These are phyloP conservation scores for Keithomyces neogunnii DNA, from an alignment of 2,329 filamentous ascomycete genomes.

Conservation along the genomic window DNA sequence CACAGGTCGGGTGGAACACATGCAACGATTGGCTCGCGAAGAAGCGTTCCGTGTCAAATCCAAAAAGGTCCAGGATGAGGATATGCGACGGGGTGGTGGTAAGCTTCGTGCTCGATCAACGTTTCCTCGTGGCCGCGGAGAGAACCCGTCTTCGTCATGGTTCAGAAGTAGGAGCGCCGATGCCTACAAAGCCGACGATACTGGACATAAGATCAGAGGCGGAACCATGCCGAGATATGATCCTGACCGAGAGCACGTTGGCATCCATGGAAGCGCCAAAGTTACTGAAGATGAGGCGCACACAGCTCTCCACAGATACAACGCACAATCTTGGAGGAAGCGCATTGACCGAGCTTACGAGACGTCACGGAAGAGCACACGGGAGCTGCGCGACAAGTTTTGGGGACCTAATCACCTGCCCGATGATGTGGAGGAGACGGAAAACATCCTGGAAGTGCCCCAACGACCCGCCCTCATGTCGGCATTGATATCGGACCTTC, in stretches of 20 bases:
- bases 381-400: constrained; percentile 70
- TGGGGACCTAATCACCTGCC: constrained; percentile 76
- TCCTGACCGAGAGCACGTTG: constrained; percentile 57
- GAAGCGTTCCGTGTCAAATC: constrained; percentile 84
- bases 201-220: constrained; percentile 20
- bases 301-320: constrained; percentile 66
- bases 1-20: constrained; percentile 78
- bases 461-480: constrained; percentile 78
- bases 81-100: constrained; percentile 43
- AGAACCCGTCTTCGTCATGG: constrained; percentile 24
- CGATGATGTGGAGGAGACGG: constrained; percentile 72
- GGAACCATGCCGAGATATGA: constrained; percentile 61
- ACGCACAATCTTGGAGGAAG: constrained; percentile 85
- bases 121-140: constrained; percentile 27
- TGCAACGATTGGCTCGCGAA: constrained; percentile 79
- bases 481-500: constrained; percentile 72
- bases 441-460: constrained; percentile 79
- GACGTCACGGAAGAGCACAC: constrained; percentile 64
- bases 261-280: constrained; percentile 63
- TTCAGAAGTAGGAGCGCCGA: constrained; percentile 51
- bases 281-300: constrained; percentile 71
- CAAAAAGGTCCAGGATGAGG: constrained; percentile 72
- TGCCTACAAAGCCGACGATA: constrained; percentile 22
- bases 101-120: constrained; percentile 49
- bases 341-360: constrained; percentile 72